Evolutionary conservation across 192 early-diverging fungal species (phyloP).

Genomic region (Allomyces javanicus): DNA sequence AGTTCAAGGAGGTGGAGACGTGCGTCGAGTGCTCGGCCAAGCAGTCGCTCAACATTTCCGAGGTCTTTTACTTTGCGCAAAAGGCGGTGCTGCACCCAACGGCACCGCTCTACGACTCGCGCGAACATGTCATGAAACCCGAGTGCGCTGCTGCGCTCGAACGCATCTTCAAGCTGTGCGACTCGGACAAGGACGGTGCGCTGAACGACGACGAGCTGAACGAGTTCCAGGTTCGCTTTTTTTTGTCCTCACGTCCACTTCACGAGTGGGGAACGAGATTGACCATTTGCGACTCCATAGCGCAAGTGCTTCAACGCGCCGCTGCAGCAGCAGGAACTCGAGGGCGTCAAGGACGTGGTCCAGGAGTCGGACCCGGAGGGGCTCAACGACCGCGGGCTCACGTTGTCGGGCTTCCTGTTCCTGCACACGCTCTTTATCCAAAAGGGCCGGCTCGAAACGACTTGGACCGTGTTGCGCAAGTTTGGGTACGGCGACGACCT

Average conservation of each 20-base stretch:
- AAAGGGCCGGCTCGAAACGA: conserved; percentile 88
- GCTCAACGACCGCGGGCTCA: conserved; percentile 65
- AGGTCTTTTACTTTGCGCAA: conserved; percentile 99
- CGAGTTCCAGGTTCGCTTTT: conserved; percentile 60
- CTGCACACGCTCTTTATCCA: conserved; percentile 93
- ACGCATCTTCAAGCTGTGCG: conserved; percentile 89
- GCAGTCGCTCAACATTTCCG: conserved; percentile 78
- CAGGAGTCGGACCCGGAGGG: conserved; percentile 70
- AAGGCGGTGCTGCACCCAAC: conserved; percentile 97
- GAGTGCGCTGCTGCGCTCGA: conserved; percentile 77
- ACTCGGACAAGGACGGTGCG: conserved; percentile 77
- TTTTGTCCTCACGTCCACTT: background rate
- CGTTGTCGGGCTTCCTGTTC: conserved; percentile 82
- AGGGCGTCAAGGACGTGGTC: conserved; percentile 90
- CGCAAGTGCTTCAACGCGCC: conserved; percentile 92
- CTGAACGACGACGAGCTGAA: conserved; percentile 89
- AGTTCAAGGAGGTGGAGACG: conserved; percentile 98
- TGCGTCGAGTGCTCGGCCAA: conserved; percentile 99
- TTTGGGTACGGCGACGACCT: conserved; percentile 97
- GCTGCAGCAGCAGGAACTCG: conserved; percentile 83
- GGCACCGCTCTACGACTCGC: conserved; percentile 84
- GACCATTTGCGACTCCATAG: conserved; percentile 17
- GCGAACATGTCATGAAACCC: conserved; percentile 77
- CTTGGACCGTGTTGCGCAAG: conserved; percentile 87
- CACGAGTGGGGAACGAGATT: background rate